Percentiles rank a stretch among this genome's conserved stretches.
Conservation (phyloP, 2,329 filamentous ascomycete species). For the Pestalotiopsis sp. region DNA sequence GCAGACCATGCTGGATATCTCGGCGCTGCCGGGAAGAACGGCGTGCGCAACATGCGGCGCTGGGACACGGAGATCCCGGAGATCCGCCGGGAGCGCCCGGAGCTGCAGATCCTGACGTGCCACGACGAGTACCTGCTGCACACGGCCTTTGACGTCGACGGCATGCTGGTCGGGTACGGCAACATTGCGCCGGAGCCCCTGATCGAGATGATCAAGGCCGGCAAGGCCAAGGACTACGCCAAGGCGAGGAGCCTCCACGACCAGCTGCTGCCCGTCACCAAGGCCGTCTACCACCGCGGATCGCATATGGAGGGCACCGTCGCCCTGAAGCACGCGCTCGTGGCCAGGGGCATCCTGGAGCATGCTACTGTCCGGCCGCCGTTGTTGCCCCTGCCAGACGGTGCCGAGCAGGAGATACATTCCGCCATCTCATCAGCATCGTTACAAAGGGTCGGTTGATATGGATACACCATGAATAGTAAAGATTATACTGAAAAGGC, state of each 20-base stretch:
- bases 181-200: conserved; percentile 54
- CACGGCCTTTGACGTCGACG: conserved; percentile 55
- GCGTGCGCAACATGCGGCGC: conserved; percentile 58
- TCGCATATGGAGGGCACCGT: conserved; percentile 60
- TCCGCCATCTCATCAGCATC: conserved; percentile 36
- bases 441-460: not conserved
- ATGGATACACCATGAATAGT: not conserved
- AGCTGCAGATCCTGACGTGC: conserved; percentile 53
- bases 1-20: conserved; percentile 55
- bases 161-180: conserved; percentile 42
- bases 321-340: conserved; percentile 53
- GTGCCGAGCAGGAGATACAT: conserved; percentile 46
- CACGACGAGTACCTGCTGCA: conserved; percentile 57
- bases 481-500: not conserved
- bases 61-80: conserved; percentile 60
- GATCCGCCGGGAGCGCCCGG: conserved; percentile 49
- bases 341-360: conserved; percentile 50
- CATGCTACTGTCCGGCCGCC: conserved; percentile 55
- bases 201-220: conserved; percentile 52
- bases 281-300: conserved; percentile 56
- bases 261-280: conserved; percentile 51
- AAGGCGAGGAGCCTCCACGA: conserved; percentile 53
- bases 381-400: conserved; percentile 44
- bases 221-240: conserved; percentile 51
- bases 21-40: conserved; percentile 58